A percentile compares a stretch with the other conserved stretches of the same genome.
Evolutionary conservation across 2,329 filamentous ascomycete genomes (phyloP).

Genomic region (Intubia oerlemansii): DNA sequence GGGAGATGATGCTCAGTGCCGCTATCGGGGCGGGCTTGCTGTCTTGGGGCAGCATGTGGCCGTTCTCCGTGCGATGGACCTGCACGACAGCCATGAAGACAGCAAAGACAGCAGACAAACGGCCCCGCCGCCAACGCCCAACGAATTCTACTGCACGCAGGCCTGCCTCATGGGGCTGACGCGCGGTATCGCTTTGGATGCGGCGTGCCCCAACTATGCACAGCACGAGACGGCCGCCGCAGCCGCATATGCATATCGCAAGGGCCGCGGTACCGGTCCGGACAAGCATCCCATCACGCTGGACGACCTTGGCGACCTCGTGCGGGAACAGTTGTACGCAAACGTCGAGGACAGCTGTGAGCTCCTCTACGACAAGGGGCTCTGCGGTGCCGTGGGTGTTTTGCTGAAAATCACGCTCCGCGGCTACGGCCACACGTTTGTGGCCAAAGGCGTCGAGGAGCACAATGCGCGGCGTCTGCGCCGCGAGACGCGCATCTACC

Average conservation of each 20-base stretch:
- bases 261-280: too few relatives aligned
- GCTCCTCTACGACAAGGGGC: constrained; percentile 1
- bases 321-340: constrained; percentile 3
- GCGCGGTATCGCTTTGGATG: constrained; percentile 1
- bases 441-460: constrained; percentile 4
- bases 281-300: constrained; percentile 2
- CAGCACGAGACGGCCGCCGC: constrained; percentile 1
- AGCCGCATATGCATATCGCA: too few relatives aligned
- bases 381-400: constrained; percentile 4
- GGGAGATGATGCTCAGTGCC: too few relatives aligned
- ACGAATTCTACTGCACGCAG: constrained; percentile 7
- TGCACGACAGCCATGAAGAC: too few relatives aligned
- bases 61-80: too few relatives aligned
- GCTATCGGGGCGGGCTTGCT: too few relatives aligned
- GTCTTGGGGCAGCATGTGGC: too few relatives aligned
- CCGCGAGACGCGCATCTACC: constrained; percentile 5
- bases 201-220: constrained; percentile 3
- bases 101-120: too few relatives aligned
- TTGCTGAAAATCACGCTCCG: constrained; percentile 5
- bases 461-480: background rate
- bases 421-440: constrained; percentile 5
- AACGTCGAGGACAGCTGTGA: constrained; percentile 4
- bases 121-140: too few relatives aligned
- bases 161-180: constrained; percentile 4
- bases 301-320: constrained; percentile 2